Evolutionary conservation across 2,329 filamentous ascomycete genomes (phyloP).

Genomic region (Epichloe amarillans): DNA sequence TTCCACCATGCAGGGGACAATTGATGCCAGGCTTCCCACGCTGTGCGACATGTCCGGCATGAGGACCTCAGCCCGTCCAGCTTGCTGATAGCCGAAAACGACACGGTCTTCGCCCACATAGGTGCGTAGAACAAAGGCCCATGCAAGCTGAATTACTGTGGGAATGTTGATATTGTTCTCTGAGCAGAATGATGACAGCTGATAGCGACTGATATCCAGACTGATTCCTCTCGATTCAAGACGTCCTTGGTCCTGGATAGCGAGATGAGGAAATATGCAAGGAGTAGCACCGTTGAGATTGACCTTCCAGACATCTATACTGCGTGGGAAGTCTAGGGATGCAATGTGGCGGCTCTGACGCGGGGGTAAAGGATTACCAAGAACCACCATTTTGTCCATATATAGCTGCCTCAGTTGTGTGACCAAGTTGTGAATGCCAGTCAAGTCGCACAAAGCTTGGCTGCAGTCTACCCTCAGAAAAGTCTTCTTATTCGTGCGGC

Average conservation of each 20-base stretch:
- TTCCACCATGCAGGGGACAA: constrained; percentile 21
- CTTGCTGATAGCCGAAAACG: constrained; percentile 39
- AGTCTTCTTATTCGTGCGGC: constrained; percentile 28
- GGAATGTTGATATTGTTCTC: constrained; percentile 29
- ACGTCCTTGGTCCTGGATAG: constrained; percentile 10
- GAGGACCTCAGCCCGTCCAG: constrained; percentile 30
- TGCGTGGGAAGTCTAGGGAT: constrained; percentile 17
- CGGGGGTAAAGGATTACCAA: constrained; percentile 12
- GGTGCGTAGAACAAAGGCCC: constrained; percentile 41
- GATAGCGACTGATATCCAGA: constrained; percentile 25
- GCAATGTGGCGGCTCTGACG: constrained; percentile 16
- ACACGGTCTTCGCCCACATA: constrained; percentile 40
- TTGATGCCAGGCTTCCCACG: constrained; percentile 33
- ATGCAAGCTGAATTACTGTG: constrained; percentile 43
- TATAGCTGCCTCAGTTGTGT: constrained; percentile 34
- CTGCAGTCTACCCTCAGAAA: constrained; percentile 37
- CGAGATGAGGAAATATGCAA: constrained; percentile 33
- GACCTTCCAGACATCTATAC: constrained; percentile 33
- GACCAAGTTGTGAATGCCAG: constrained; percentile 32
- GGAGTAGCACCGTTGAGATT: constrained; percentile 24
- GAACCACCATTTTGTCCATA: constrained; percentile 19
- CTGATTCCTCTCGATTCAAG: constrained; percentile 26
- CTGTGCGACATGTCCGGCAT: constrained; percentile 26
- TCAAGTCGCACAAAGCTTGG: constrained; percentile 35
- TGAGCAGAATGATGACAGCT: constrained; percentile 30